Percentiles rank a stretch among this genome's conserved stretches.
Evolutionary conservation across 495 filamentous ascomycete genomes (phyloP).

Genomic region (Penicillium taxi): DNA sequence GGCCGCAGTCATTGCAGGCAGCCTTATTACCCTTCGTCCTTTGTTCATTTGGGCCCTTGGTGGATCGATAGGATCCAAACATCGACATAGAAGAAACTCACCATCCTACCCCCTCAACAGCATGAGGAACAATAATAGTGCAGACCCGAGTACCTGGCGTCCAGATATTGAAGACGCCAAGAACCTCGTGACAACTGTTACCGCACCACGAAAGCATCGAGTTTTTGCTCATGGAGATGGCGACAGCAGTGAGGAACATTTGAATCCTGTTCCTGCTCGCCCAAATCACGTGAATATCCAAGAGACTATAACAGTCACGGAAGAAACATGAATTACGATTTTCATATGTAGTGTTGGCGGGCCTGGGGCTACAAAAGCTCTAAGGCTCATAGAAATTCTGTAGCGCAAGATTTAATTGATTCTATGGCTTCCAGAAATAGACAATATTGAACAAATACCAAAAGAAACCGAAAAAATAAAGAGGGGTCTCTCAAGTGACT

Average conservation of each 20-base stretch:
- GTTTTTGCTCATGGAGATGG: background rate
- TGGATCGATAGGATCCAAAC: background rate
- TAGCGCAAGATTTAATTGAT: too few relatives aligned
- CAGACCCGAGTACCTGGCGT: slow-evolving; percentile 8
- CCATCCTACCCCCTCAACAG: too few relatives aligned
- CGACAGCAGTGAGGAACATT: slow-evolving; percentile 9
- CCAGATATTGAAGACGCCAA: slow-evolving; percentile 9
- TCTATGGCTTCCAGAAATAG: too few relatives aligned
- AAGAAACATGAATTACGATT: too few relatives aligned
- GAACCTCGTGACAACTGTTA: slow-evolving; percentile 3
- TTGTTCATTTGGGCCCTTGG: slow-evolving; percentile 25
- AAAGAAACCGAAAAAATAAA: too few relatives aligned
- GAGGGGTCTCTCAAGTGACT: too few relatives aligned
- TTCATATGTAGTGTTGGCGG: too few relatives aligned
- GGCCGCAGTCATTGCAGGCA: slow-evolving; percentile 31
- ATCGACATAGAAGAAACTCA: background rate
- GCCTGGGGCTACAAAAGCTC: too few relatives aligned
- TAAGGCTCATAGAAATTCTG: too few relatives aligned
- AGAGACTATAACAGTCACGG: slow-evolving; percentile 1
- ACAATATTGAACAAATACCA: too few relatives aligned
- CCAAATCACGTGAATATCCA: slow-evolving; percentile 1
- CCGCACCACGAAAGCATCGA: background rate
- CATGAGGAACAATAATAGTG: too few relatives aligned
- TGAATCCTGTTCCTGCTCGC: background rate
- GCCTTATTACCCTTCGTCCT: slow-evolving; percentile 33